These are phyloP conservation scores for Diaporthe velutina DNA, from an alignment of 2,329 filamentous ascomycete genomes.

Conservation along the genomic window DNA sequence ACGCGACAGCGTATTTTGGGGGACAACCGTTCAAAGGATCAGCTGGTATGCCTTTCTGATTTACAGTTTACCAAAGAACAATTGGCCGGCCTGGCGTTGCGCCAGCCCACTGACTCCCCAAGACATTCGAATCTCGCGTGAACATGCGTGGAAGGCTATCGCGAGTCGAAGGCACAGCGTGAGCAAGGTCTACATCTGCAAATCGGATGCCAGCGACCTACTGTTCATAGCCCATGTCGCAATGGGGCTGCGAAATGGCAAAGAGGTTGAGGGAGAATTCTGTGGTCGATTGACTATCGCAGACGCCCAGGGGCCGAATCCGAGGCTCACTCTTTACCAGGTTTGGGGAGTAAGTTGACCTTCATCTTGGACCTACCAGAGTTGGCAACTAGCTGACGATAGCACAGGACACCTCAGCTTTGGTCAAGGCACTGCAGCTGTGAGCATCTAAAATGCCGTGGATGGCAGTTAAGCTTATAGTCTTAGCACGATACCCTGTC, in stretches of 20 bases:
- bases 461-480: too few relatives aligned
- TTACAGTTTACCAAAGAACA: too few relatives aligned
- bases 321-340: slow-evolving; percentile 12
- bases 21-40: background rate
- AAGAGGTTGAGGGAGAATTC: slow-evolving; percentile 8
- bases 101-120: too few relatives aligned
- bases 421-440: background rate
- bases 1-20: slow-evolving; percentile 3
- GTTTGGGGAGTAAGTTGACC: slow-evolving; percentile 4
- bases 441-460: background rate
- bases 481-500: too few relatives aligned
- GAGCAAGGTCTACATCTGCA: background rate
- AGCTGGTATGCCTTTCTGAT: too few relatives aligned
- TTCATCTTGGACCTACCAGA: too few relatives aligned
- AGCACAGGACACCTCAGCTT: background rate
- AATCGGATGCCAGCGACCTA: slow-evolving; percentile 1
- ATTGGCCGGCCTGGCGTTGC: too few relatives aligned
- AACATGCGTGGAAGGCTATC: background rate
- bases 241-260: slow-evolving; percentile 9
- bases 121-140: slow-evolving; percentile 8
- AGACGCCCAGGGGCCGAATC: background rate
- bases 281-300: background rate
- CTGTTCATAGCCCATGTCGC: slow-evolving; percentile 11
- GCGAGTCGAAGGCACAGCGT: background rate
- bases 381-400: too few relatives aligned